Percentiles rank a stretch among this genome's conserved stretches.
phyloP scores from a whole-genome alignment of 768 basidiomycete genomes.

The Tubosaeta sp. region DNA sequence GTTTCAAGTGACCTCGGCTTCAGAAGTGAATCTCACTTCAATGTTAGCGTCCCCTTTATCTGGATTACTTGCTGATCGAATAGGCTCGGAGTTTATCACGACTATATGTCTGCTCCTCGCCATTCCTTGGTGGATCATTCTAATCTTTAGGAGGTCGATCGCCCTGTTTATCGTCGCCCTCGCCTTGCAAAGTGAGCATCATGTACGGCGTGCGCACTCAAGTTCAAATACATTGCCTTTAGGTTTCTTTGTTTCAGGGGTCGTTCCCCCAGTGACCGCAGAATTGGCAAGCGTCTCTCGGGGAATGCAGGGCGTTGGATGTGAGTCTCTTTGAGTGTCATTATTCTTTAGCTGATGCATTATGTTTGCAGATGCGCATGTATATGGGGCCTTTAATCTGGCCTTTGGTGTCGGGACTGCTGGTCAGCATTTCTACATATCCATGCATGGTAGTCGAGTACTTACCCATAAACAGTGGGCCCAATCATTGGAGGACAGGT shows the following conservation, averaged over 20 bases:
- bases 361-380: conserved; percentile 53
- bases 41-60: conserved; percentile 50
- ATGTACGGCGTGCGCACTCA: neutral
- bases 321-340: conserved; percentile 38
- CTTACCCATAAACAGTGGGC: conserved; percentile 45
- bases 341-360: conserved; percentile 1
- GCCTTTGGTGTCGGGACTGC: conserved; percentile 63
- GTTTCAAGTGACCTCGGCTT: neutral
- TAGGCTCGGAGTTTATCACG: conserved; percentile 55
- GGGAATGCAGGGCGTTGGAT: conserved; percentile 60
- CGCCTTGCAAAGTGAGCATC: conserved; percentile 50
- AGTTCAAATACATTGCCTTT: neutral
- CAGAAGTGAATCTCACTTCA: neutral
- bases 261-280: conserved; percentile 57
- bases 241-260: conserved; percentile 62
- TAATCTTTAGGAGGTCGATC: conserved; percentile 53
- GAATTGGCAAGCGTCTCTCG: conserved; percentile 63
- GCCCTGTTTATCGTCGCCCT: conserved; percentile 35
- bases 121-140: conserved; percentile 60
- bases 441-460: neutral
- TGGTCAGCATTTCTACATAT: conserved; percentile 35
- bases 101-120: conserved; percentile 44
- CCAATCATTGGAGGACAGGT: conserved; percentile 70
- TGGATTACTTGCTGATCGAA: conserved; percentile 55
- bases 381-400: conserved; percentile 72